Evolutionary conservation across 768 basidiomycete genomes (phyloP).

Genomic region (Coprinellus micaceus): DNA sequence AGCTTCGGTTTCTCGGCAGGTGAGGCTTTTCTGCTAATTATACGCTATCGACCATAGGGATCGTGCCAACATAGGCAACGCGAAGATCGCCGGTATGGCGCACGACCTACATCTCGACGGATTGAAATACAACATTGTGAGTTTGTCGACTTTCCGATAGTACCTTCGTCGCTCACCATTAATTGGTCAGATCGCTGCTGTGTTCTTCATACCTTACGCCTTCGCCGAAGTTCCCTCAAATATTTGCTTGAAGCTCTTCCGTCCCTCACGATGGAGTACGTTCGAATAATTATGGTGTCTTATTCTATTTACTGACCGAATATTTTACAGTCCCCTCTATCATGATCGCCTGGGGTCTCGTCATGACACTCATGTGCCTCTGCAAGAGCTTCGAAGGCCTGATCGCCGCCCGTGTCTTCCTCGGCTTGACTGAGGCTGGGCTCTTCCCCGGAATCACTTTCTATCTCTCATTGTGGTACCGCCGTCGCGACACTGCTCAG

Average conservation of each 20-base stretch:
- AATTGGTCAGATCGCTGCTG: slow-evolving; percentile 24
- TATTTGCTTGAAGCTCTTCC: slow-evolving; percentile 26
- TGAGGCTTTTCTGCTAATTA: background rate
- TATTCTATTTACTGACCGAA: background rate
- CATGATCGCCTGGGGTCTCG: slow-evolving; percentile 30
- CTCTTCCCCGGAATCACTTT: slow-evolving; percentile 37
- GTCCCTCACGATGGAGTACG: slow-evolving; percentile 29
- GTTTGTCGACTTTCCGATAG: no score
- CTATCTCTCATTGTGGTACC: slow-evolving; percentile 57
- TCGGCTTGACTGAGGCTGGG: slow-evolving; percentile 36
- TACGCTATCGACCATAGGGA: slow-evolving; percentile 16
- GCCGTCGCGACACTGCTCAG: slow-evolving; percentile 49
- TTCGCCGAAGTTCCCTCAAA: slow-evolving; percentile 32
- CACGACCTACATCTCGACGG: slow-evolving; percentile 27
- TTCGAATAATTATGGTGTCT: background rate
- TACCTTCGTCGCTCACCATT: background rate
- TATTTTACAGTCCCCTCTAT: slow-evolving; percentile 22
- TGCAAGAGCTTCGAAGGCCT: slow-evolving; percentile 25
- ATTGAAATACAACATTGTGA: slow-evolving; percentile 30
- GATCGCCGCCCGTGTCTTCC: slow-evolving; percentile 32
- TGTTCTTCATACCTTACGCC: slow-evolving; percentile 31
- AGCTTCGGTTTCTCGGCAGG: slow-evolving; percentile 13
- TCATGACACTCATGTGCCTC: slow-evolving; percentile 30
- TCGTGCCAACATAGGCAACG: slow-evolving; percentile 33
- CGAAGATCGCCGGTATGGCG: slow-evolving; percentile 30